A percentile compares a stretch with the other conserved stretches of the same genome.
Evolutionary conservation across 2,329 filamentous ascomycete species (phyloP).

Genomic region (Aspergillus cejpii): DNA sequence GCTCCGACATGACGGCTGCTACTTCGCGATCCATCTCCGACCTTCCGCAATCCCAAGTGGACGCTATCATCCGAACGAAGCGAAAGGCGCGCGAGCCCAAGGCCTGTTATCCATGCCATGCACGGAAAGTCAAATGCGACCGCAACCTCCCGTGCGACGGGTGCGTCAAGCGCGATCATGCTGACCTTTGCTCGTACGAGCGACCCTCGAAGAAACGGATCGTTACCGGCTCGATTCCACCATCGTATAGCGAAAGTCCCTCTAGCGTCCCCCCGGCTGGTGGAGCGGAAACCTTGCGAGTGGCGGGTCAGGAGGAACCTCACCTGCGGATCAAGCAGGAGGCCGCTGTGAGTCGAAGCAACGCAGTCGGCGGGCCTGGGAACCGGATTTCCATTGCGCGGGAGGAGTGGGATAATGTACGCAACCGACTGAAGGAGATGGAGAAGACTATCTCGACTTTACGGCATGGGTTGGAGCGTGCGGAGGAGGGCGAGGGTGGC

Average conservation of each 20-base stretch:
- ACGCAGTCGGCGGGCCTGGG: constrained; percentile 10
- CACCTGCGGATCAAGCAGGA: constrained; percentile 19
- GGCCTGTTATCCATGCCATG: constrained; percentile 43
- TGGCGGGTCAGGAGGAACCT: constrained; percentile 17
- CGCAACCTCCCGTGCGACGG: constrained; percentile 45
- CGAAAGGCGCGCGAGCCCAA: constrained; percentile 45
- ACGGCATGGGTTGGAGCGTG: constrained; percentile 35
- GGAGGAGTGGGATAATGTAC: constrained; percentile 42
- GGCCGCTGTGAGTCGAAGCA: constrained; percentile 5
- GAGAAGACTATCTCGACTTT: constrained; percentile 37
- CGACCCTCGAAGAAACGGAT: constrained; percentile 43
- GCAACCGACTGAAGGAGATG: constrained; percentile 39
- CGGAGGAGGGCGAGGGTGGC: constrained; percentile 26
- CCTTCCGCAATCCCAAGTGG: constrained; percentile 42
- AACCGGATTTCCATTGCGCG: constrained; percentile 36
- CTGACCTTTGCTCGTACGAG: constrained; percentile 46
- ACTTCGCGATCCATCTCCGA: constrained; percentile 32
- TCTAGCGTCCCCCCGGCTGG: constrained; percentile 9
- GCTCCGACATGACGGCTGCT: constrained; percentile 20
- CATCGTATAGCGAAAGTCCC: constrained; percentile 21
- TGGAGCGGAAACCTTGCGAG: constrained; percentile 9
- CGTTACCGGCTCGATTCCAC: constrained; percentile 17
- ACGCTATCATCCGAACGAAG: constrained; percentile 44
- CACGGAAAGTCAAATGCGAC: constrained; percentile 46
- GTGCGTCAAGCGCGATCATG: constrained; percentile 46